Evolutionary conservation across 441 rosid genomes (phyloP).

Genomic region (Bocquillonia castaneifolia): DNA sequence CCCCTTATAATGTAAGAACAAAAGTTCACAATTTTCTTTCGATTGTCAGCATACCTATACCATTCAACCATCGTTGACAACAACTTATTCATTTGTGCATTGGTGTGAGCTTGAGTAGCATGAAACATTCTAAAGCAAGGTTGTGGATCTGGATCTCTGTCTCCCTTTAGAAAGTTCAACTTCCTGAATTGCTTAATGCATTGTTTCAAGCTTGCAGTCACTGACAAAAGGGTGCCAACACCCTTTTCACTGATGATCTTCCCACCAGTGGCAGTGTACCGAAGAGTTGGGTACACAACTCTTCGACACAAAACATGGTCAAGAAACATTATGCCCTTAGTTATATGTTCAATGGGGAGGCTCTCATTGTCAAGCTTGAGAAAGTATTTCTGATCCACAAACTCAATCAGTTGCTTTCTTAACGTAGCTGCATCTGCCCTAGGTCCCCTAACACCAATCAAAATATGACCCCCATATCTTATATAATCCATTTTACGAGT

Average conservation of each 20-base stretch:
- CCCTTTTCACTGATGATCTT: slow-evolving; percentile 97
- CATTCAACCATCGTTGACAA: slow-evolving; percentile 85
- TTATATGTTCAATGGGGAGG: slow-evolving; percentile 88
- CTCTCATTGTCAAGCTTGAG: slow-evolving; percentile 85
- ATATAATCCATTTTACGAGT: slow-evolving; percentile 85
- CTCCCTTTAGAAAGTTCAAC: slow-evolving; percentile 77
- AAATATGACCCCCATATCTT: slow-evolving; percentile 83
- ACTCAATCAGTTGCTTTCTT: slow-evolving; percentile 89
- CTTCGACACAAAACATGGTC: slow-evolving; percentile 92
- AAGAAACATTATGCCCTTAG: slow-evolving; percentile 94
- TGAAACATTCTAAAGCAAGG: slow-evolving; percentile 99
- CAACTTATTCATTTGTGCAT: slow-evolving; percentile 90
- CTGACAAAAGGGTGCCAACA: slow-evolving; percentile 85
- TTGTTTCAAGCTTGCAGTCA: slow-evolving; percentile 89
- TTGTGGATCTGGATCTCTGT: slow-evolving; percentile 91
- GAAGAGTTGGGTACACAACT: slow-evolving; percentile 89
- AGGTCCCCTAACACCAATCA: slow-evolving; percentile 91
- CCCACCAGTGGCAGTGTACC: slow-evolving; percentile 92
- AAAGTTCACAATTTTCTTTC: slow-evolving; percentile 82
- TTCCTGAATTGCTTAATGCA: slow-evolving; percentile 89
- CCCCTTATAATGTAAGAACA: slow-evolving; percentile 76
- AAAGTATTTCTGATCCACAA: slow-evolving; percentile 83
- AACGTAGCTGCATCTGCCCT: slow-evolving; percentile 89
- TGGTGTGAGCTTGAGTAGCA: slow-evolving; percentile 93
- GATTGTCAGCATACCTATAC: slow-evolving; percentile 87